These are phyloP conservation scores for Gossypium anomalum DNA, from an alignment of 345 rosid species.

Conservation along the genomic window DNA sequence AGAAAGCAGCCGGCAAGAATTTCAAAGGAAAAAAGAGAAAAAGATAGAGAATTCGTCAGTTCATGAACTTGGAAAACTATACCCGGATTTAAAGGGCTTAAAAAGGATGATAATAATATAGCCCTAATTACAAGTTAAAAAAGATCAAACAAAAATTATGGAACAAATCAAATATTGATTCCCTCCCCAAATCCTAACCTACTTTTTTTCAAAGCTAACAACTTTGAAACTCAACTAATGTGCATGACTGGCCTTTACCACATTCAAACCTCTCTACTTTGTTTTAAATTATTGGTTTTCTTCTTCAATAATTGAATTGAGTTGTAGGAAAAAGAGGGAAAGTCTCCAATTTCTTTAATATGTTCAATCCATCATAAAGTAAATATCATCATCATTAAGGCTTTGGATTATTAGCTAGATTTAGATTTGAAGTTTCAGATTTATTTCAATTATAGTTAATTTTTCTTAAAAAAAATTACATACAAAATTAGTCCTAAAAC, in stretches of 20 bases:
- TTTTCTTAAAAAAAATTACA: too few species aligned
- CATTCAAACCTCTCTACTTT: neutral
- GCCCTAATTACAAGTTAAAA: neutral
- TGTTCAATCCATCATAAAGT: neutral
- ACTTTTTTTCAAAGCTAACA: conserved; percentile 1
- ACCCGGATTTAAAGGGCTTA: neutral
- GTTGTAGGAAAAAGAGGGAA: neutral
- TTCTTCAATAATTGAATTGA: neutral
- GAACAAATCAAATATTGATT: neutral
- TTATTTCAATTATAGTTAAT: too few species aligned
- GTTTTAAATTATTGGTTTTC: neutral
- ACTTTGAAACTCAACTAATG: neutral
- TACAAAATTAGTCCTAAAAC: too few species aligned
- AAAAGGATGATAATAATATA: neutral
- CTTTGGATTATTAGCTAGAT: too few species aligned
- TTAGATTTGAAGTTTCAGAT: too few species aligned
- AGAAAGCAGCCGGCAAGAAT: neutral
- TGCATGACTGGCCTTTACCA: neutral
- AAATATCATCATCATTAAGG: too few species aligned
- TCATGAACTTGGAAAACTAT: conserved; percentile 14
- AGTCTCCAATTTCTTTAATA: neutral
- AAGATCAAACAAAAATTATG: neutral
- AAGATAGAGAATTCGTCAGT: neutral
- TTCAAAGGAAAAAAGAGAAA: neutral
- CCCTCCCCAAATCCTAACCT: neutral